These are phyloP conservation scores for Aquilaria agallochum DNA, from an alignment of 441 rosid species.

Conservation along the genomic window DNA sequence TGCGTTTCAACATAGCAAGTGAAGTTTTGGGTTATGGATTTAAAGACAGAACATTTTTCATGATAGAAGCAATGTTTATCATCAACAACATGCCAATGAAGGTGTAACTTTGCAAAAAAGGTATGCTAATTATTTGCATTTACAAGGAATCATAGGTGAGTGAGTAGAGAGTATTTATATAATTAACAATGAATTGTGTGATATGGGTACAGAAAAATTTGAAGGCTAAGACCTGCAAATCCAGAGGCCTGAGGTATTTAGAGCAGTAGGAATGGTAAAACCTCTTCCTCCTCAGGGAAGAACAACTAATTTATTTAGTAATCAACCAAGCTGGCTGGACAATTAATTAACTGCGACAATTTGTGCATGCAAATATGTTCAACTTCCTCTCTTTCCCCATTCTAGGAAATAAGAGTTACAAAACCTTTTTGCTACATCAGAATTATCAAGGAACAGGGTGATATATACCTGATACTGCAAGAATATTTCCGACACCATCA, in stretches of 20 bases:
- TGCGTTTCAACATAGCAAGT: too few relatives aligned
- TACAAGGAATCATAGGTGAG: not conserved
- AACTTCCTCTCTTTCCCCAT: constrained; percentile 28
- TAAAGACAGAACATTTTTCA: constrained; percentile 63
- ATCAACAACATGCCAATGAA: constrained; percentile 52
- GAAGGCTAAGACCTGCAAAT: constrained; percentile 65
- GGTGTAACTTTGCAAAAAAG: constrained; percentile 59
- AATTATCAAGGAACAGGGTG: too few relatives aligned
- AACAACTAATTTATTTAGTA: not conserved
- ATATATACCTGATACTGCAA: constrained; percentile 60
- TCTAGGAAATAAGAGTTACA: too few relatives aligned
- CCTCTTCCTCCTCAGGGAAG: not conserved
- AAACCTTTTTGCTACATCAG: too few relatives aligned
- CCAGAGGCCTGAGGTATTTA: not conserved
- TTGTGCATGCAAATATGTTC: constrained; percentile 19
- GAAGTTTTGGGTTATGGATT: constrained; percentile 17
- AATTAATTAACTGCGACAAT: too few relatives aligned
- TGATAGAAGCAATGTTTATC: constrained; percentile 56
- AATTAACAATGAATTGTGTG: too few relatives aligned
- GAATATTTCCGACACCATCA: constrained; percentile 69
- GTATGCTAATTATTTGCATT: constrained; percentile 49
- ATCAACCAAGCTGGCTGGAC: too few relatives aligned
- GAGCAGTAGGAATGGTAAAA: not conserved
- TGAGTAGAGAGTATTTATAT: not conserved
- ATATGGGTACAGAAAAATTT: constrained; percentile 47